Evolutionary conservation across 768 basidiomycete species (phyloP), one percentile per base, ranked within the genome.

Genomic region (Serendipita sp.): DNA sequence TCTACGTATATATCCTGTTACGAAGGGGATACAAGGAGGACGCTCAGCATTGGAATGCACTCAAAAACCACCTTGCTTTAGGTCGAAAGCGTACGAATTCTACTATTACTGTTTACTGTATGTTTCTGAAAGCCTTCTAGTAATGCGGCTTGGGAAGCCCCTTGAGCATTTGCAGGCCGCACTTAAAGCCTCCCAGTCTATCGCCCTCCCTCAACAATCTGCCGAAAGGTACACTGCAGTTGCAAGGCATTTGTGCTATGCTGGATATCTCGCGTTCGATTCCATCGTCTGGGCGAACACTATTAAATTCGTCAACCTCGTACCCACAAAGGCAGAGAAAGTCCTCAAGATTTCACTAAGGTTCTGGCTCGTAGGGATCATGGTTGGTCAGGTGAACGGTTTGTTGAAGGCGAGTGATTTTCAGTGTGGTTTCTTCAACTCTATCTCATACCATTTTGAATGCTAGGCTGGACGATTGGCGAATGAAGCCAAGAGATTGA

Each of bases 81-180:
- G 89, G 83, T 33, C 80, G 96, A 66, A 98, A 95, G 75, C 77
- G 95, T 96, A 70, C 61, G 82, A 73, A 28, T 34, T 41, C 17
- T 33, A 17, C 44, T 50, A 14, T 33, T 50, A 20, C 28, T 26
- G 61, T 17, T 38, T 24, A 38, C 38, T 38, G n/a, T 13, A 26
- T 5, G n/a, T 13, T 30, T 50, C 43, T 34, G 62, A 60, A 61
- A 45, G 9, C 42, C 7, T 26, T 44, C 17, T 66, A 98, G 95
- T 96, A 41, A 77, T 98, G 79, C 84, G 96, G 16, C 77, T 99
- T 61, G 91, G 92, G 67, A 95, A 97, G 73, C 92, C 93, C 5
- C 68, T 94, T 65, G 96, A 99, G 70, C 91, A 96, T 74, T 77
- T 94, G 3, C 95, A 98, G 71, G 83, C 90, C 0, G 93, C 90